These are phyloP conservation scores for Trametes polyzona DNA, from an alignment of 1,284 basidiomycete genomes.

Conservation along the genomic window DNA sequence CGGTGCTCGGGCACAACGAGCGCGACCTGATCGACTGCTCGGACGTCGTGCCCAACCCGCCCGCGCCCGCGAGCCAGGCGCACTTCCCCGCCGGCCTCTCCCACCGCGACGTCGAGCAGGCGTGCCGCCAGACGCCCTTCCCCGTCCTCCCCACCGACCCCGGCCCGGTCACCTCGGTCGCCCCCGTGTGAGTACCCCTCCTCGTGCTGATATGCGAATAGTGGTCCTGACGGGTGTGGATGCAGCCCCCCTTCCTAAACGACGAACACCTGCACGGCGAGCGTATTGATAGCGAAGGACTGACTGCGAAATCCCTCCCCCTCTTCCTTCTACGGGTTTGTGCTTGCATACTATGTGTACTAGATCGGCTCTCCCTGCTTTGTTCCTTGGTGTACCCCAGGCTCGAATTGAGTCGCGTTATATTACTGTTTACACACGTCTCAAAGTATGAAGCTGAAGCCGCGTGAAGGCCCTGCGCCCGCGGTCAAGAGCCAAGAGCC, in stretches of 20 bases:
- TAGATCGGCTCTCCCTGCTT: too few relatives aligned
- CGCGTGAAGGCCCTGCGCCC: too few relatives aligned
- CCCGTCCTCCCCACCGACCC: constrained; percentile 24
- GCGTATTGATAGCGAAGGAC: too few relatives aligned
- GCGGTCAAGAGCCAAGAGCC: too few relatives aligned
- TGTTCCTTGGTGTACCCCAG: too few relatives aligned
- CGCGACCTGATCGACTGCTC: constrained; percentile 26
- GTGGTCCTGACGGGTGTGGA: not conserved
- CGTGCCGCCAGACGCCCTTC: constrained; percentile 21
- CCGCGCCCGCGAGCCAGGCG: constrained; percentile 11
- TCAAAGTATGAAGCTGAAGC: too few relatives aligned
- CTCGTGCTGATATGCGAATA: not conserved
- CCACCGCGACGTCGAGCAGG: constrained; percentile 23
- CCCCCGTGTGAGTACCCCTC: constrained; percentile 11
- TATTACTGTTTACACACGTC: too few relatives aligned
- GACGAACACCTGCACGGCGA: not conserved
- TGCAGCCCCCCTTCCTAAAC: not conserved
- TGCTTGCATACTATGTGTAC: too few relatives aligned
- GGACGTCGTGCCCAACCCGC: constrained; percentile 22
- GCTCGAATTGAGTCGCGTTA: too few relatives aligned
- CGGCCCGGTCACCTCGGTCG: constrained; percentile 23
- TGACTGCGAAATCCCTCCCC: too few relatives aligned
- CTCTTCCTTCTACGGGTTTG: too few relatives aligned
- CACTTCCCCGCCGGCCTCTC: constrained; percentile 21
- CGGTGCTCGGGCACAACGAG: constrained; percentile 33